Base-by-base conservation (phyloP, 1,284 basidiomycete species). In the Rugosomyces carneus region DNA sequence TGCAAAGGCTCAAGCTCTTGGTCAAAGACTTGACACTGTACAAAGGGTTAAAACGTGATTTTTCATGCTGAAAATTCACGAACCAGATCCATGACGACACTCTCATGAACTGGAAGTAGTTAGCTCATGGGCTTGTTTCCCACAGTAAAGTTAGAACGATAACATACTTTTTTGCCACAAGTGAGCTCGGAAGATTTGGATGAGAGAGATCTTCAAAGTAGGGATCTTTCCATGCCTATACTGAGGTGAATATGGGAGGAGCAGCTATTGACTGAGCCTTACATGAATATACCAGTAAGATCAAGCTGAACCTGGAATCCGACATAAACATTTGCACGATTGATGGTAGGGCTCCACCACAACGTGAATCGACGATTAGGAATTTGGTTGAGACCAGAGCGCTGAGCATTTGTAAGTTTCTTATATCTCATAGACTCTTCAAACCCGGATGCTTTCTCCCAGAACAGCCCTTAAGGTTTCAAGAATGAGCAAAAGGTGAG, bases 251-350 rank as follows among this genome's bases (percentile, higher is more conserved):
- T 4, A 36, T 29, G 19, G 35, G 1, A 32, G 11, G 31, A 11
- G n/a, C 11, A 3, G 11, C 1, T 9, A n/a, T n/a, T 10, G 15
- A 10, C 7, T 8, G 11, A 40, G 16, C 62, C 76, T 59, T 42
- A 78, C 86, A 90, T 91, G 73, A 91, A 90, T 49, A 90, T 90
- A 63, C 93, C 95, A 19, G 95, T 98, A 54, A 98, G 68, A 75
- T 98, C 95, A 41, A 98, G 80, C 61, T 98, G 96, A 16, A 99
- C 96, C 68, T 99, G 96, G 88, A 99, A 99, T 80, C 95, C 96
- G 62, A 98, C 93, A 62, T 98, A 98, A 65, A 98, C 93, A 63
- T 98, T 99, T 45, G 94, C 93, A 54, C 94, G 89, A 69, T 98
- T 98, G 73, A 98, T 93, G 0, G 90, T 93, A 15, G 93, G 93